These are phyloP conservation scores for Exutisphaerella laricina DNA, from an alignment of 2,329 filamentous ascomycete species.

Conservation along the genomic window DNA sequence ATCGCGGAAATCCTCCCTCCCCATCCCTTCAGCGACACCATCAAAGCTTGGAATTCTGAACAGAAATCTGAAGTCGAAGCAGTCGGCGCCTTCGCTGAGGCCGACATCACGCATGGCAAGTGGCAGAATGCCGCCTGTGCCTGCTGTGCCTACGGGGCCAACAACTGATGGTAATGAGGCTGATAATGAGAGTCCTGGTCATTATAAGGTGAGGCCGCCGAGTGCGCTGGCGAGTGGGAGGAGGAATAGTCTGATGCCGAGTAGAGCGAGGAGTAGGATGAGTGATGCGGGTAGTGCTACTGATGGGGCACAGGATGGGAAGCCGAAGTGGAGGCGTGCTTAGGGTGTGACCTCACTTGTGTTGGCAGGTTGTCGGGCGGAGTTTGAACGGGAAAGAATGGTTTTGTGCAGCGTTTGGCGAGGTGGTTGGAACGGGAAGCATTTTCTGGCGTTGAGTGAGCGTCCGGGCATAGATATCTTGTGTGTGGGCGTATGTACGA, in stretches of 20 bases:
- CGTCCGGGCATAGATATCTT: too few species aligned
- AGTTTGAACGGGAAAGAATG: too few species aligned
- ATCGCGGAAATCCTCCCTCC: slow-evolving; percentile 22
- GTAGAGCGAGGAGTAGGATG: slow-evolving; percentile 17
- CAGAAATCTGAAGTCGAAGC: slow-evolving; percentile 11
- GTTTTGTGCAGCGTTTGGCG: too few species aligned
- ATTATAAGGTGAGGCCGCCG: slow-evolving; percentile 17
- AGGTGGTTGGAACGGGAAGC: too few species aligned
- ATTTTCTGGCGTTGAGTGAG: too few species aligned
- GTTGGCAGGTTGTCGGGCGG: too few species aligned
- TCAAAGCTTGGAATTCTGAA: slow-evolving; percentile 7
- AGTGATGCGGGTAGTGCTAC: slow-evolving; percentile 3
- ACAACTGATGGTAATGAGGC: slow-evolving; percentile 27
- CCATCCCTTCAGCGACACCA: slow-evolving; percentile 17
- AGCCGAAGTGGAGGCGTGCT: slow-evolving; percentile 21
- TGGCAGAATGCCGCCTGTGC: slow-evolving; percentile 16
- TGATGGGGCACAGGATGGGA: slow-evolving; percentile 6
- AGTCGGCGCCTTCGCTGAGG: slow-evolving; percentile 19
- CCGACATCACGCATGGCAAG: slow-evolving; percentile 12
- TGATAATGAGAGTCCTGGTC: slow-evolving; percentile 24
- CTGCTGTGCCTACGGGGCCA: slow-evolving; percentile 7
- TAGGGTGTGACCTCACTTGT: too few species aligned
- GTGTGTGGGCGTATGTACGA: too few species aligned
- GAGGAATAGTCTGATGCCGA: slow-evolving; percentile 19
- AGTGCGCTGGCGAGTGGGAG: slow-evolving; percentile 20